Evolutionary conservation across 371 early-diverging fungal species (phyloP).

Genomic region (Rhizopus sp.): DNA sequence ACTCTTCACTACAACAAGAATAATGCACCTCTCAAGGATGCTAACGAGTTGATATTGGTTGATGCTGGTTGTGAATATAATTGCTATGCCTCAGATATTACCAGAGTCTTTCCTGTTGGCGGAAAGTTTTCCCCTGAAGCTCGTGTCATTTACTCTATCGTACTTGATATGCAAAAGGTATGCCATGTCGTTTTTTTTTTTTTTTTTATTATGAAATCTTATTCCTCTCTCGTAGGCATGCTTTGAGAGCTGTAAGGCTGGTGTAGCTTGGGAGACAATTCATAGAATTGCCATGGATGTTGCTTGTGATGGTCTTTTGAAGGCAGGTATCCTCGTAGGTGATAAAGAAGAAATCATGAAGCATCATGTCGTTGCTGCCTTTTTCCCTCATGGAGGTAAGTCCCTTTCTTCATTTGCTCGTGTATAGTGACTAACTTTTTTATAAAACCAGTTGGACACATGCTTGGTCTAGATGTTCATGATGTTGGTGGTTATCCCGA

Average conservation of each 20-base stretch:
- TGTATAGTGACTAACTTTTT: conserved; percentile 8
- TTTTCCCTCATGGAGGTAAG: conserved; percentile 90
- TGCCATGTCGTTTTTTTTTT: not conserved
- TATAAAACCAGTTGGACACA: conserved; percentile 50
- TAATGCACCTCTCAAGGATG: conserved; percentile 48
- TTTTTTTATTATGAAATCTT: conserved; percentile 16
- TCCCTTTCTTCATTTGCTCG: conserved; percentile 8
- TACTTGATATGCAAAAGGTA: conserved; percentile 83
- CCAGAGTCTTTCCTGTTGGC: conserved; percentile 86
- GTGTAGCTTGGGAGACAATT: conserved; percentile 89
- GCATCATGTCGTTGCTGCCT: conserved; percentile 78
- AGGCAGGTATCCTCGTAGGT: conserved; percentile 76
- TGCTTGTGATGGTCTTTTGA: conserved; percentile 76
- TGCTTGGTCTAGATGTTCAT: conserved; percentile 83
- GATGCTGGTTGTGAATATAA: conserved; percentile 87
- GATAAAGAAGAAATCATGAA: conserved; percentile 65
- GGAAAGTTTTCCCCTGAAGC: conserved; percentile 78
- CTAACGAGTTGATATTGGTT: conserved; percentile 67
- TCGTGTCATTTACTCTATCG: conserved; percentile 79
- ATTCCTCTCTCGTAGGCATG: conserved; percentile 24
- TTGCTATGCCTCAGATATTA: conserved; percentile 90
- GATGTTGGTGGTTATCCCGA: conserved; percentile 89
- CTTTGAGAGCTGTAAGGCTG: conserved; percentile 71
- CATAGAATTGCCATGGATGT: conserved; percentile 77
- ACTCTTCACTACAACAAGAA: conserved; percentile 86